Base-by-base conservation (phyloP, 768 basidiomycete genomes). In the Mycena haematopus region DNA sequence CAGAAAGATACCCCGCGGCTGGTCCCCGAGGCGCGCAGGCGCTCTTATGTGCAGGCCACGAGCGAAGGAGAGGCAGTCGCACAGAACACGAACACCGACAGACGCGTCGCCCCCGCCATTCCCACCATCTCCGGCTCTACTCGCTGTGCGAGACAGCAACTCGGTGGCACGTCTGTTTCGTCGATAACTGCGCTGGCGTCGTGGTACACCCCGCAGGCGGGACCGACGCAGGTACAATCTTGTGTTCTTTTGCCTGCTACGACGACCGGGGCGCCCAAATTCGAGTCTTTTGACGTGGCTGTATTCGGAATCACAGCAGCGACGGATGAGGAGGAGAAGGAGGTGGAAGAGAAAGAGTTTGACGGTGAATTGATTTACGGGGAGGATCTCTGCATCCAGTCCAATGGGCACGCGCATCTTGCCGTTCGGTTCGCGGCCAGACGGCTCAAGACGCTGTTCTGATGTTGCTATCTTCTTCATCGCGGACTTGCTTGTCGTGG, bases 231-330 rank as follows among this genome's bases (percentile, higher is more conserved):
- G 51, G 58, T 65, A 42, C 55, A 56, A 44, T 65, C 60, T 53
- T 60, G 65, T 22, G 40, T 57, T 15, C 64, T 65, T 2, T 49
- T 58, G 5, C 64, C 64, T n/a, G 55, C 54, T 21, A 42, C 33
- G 22, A 47, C 62, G 56, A 60, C 65, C 22, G 56, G 65, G 17
- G 54, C 52, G 24, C 65, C 65, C 5, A 38, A 38, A 27, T 65
- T 61, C n/a, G 60, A 65, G 36, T 65, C 60, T 5, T 60, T 65
- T 21, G 65, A 65, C 33, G 65, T 52, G 19, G 52, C 52, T 8
- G 52, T 58, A 1, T 5, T 44, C 52, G 21, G 35, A 14, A 65
- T 62, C 45, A 44, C 35, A 9, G 27, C 13, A 24, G 61, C 42
- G 14, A 24, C 24, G 44, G 10, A 25, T 9, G 59, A 59, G 56